Percentiles rank a stretch among this genome's conserved stretches.
These are phyloP conservation scores for Fonsecaea erecta DNA, from an alignment of 2,329 filamentous ascomycete species.

Conservation along the genomic window DNA sequence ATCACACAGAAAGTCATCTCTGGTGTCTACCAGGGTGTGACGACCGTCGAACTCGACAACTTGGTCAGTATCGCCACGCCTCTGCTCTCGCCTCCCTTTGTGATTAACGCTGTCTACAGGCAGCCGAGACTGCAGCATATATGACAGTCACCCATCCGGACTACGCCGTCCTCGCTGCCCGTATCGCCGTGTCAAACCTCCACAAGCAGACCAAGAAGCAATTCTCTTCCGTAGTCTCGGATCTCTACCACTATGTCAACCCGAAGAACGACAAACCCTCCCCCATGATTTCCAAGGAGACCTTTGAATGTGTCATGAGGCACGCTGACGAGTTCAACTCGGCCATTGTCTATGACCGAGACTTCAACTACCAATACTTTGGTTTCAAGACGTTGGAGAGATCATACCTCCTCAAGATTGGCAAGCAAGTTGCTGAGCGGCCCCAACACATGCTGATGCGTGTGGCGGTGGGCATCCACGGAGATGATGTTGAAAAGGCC, in stretches of 20 bases:
- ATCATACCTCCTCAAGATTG: slow-evolving; percentile 92
- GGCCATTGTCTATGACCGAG: slow-evolving; percentile 97
- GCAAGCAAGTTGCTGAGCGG: slow-evolving; percentile 94
- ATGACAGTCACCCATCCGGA: slow-evolving; percentile 99
- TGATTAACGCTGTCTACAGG: slow-evolving; percentile 59
- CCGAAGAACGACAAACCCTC: slow-evolving; percentile 82
- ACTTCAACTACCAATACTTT: slow-evolving; percentile 99
- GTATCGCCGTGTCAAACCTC: slow-evolving; percentile 98
- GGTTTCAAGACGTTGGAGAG: slow-evolving; percentile 99
- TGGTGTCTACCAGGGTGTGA: slow-evolving; percentile 97
- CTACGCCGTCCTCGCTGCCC: slow-evolving; percentile 96
- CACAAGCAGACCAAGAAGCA: slow-evolving; percentile 99
- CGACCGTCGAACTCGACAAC: slow-evolving; percentile 94
- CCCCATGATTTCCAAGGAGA: slow-evolving; percentile 92
- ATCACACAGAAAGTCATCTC: slow-evolving; percentile 99
- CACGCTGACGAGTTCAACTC: slow-evolving; percentile 98
- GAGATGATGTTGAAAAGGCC: slow-evolving; percentile 89
- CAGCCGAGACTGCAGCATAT: slow-evolving; percentile 97
- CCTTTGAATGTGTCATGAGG: slow-evolving; percentile 91
- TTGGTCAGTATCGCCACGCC: slow-evolving; percentile 65
- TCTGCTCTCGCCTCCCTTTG: slow-evolving; percentile 32
- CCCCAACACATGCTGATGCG: slow-evolving; percentile 99
- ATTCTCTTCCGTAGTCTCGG: slow-evolving; percentile 91
- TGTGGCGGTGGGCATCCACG: slow-evolving; percentile 95
- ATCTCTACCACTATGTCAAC: slow-evolving; percentile 95